Base-by-base conservation (phyloP, 768 basidiomycete species). In the Pleurotus pulmonarius region DNA sequence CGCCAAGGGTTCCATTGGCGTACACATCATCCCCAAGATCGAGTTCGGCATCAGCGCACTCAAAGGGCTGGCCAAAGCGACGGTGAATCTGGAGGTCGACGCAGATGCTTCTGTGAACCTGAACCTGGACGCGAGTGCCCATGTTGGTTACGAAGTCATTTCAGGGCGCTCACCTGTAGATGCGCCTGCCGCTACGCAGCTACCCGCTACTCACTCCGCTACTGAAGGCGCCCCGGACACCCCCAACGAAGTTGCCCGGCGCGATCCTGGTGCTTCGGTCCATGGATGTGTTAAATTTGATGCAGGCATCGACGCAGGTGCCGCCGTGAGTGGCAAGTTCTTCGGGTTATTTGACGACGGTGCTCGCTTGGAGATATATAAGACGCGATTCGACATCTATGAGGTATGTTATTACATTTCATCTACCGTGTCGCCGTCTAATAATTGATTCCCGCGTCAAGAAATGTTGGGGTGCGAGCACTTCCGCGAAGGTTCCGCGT, bases 251-350 rank as follows among this genome's bases (percentile, higher is more conserved):
- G 26, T 29, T 29, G 25, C 11, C 16, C 11, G n/a, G 34, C 34
- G 51, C 13, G 39, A 25, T 25, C 13, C 41, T n/a, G 38, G 24
- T 25, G 51, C 37, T 29, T 53, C 51, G 15, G 60, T 66, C 34
- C 58, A 58, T 37, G 76, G 75, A 0, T 76, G 77, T 63, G 58
- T 75, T 43, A 66, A 69, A 15, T 59, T 75, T 39, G 64, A 60
- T 25, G 67, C 71, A 0, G 71, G 62, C 0, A 49, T 79, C 29
- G 65, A 66, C 46, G 72, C 75, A 25, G 74, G 71, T 58, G 74
- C 71, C 22, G 75, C 75, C 1, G 78, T 75, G 3, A 60, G 69
- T 25, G 75, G 66, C 4, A 58, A 62, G 22, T 76, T 80, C 64
- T 77, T 77, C 55, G 67, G 67, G 1, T 57, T 80, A 1, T 76